Percentiles rank a stretch among this genome's conserved stretches.
These are phyloP conservation scores for Pyrenula aspistea DNA, from an alignment of 495 filamentous ascomycete genomes.

Conservation along the genomic window DNA sequence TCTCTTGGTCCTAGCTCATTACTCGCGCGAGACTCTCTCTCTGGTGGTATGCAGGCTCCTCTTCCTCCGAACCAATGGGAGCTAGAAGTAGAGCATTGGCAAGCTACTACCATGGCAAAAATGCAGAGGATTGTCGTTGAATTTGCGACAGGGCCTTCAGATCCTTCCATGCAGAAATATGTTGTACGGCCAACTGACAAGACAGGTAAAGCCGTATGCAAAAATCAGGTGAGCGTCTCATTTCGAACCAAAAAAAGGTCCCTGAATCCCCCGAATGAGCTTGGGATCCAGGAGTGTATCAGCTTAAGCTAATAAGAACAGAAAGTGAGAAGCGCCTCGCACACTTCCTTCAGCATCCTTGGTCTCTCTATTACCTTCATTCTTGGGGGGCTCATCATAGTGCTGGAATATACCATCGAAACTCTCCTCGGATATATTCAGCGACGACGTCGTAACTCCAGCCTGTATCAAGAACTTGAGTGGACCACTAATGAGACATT, in stretches of 20 bases:
- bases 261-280: neutral
- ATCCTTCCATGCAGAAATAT: neutral
- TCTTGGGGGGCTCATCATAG: neutral
- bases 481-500: neutral
- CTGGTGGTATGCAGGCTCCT: neutral
- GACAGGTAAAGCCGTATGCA: neutral
- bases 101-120: neutral
- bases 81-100: neutral
- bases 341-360: neutral
- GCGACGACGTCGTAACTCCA: neutral
- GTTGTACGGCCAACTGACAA: neutral
- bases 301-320: neutral
- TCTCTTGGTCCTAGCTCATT: neutral
- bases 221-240: neutral
- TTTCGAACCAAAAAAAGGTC: neutral
- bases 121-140: neutral
- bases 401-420: neutral
- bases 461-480: neutral
- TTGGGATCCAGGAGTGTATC: neutral
- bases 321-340: neutral
- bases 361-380: neutral
- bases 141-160: neutral
- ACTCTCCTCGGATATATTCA: neutral
- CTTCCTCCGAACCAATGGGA: neutral
- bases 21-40: neutral